phyloP scores from a whole-genome alignment of 2,329 filamentous ascomycete genomes.

The Aspergillus sp. region DNA sequence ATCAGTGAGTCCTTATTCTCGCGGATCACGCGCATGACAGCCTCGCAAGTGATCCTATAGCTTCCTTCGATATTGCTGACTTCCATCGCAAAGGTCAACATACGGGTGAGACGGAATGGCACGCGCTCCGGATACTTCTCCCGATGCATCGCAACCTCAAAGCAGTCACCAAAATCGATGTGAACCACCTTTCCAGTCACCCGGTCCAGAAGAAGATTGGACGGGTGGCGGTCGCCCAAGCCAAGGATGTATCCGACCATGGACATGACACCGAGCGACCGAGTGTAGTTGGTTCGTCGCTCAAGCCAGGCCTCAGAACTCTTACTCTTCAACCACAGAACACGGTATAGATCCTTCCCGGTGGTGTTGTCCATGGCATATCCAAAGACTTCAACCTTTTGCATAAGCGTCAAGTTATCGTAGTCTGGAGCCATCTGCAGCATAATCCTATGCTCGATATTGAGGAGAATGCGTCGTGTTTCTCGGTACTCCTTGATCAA shows the following conservation, averaged over 20 bases:
- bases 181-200: slow-evolving; percentile 96
- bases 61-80: slow-evolving; percentile 99
- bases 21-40: slow-evolving; percentile 93
- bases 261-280: slow-evolving; percentile 98
- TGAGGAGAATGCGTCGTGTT: slow-evolving; percentile 93
- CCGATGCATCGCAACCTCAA: slow-evolving; percentile 98
- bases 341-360: slow-evolving; percentile 95
- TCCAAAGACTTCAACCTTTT: slow-evolving; percentile 99
- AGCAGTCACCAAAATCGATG: slow-evolving; percentile 99
- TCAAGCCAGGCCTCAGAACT: slow-evolving; percentile 98
- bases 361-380: slow-evolving; percentile 99
- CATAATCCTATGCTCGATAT: slow-evolving; percentile 99
- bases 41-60: slow-evolving; percentile 96
- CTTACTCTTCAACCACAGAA: slow-evolving; percentile 98
- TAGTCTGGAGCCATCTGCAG: slow-evolving; percentile 99
- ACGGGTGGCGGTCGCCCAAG: slow-evolving; percentile 93
- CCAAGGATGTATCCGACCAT: slow-evolving; percentile 99
- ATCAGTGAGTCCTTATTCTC: slow-evolving; percentile 99
- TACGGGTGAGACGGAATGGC: slow-evolving; percentile 94
- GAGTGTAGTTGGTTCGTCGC: slow-evolving; percentile 96
- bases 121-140: slow-evolving; percentile 98
- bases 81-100: slow-evolving; percentile 99
- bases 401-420: slow-evolving; percentile 97
- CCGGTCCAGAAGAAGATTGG: slow-evolving; percentile 95
- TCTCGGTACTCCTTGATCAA: slow-evolving; percentile 97